phyloP scores from a whole-genome alignment of 108 stramenopile species.

The Schizochytrium sp. region DNA sequence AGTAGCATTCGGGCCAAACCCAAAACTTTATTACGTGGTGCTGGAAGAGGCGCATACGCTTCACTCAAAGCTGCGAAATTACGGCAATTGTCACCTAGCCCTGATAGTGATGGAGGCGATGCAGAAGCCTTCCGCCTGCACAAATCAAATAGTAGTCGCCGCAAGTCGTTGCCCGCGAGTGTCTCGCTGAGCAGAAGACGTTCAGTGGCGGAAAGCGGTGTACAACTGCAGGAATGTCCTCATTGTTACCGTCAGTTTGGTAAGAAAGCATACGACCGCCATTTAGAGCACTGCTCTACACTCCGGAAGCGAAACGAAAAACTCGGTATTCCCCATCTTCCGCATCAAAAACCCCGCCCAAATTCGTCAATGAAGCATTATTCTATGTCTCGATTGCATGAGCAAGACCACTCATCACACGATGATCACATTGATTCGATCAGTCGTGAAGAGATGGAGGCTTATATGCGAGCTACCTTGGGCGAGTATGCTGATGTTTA shows the following conservation, averaged over 20 bases:
- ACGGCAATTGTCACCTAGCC: not conserved
- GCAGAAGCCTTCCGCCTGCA: too few species aligned
- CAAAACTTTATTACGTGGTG: not conserved
- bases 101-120: not conserved
- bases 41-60: constrained; percentile 30
- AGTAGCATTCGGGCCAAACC: constrained; percentile 23
- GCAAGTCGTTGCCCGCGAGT: constrained; percentile 5
- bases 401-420: not conserved
- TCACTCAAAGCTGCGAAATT: not conserved
- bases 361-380: not conserved
- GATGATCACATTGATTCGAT: too few species aligned
- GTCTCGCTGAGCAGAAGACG: not conserved
- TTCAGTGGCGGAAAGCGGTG: constrained; percentile 48
- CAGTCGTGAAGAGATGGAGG: too few species aligned
- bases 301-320: constrained; percentile 43
- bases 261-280: constrained; percentile 45
- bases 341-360: not conserved
- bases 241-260: constrained; percentile 50
- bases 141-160: not conserved
- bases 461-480: too few species aligned
- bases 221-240: not conserved
- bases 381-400: not conserved
- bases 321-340: not conserved
- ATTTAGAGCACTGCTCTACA: constrained; percentile 16
- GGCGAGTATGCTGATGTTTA: not conserved